These are phyloP conservation scores for Lasiodiplodia sp. DNA, from an alignment of 2,329 filamentous ascomycete species.

Conservation along the genomic window DNA sequence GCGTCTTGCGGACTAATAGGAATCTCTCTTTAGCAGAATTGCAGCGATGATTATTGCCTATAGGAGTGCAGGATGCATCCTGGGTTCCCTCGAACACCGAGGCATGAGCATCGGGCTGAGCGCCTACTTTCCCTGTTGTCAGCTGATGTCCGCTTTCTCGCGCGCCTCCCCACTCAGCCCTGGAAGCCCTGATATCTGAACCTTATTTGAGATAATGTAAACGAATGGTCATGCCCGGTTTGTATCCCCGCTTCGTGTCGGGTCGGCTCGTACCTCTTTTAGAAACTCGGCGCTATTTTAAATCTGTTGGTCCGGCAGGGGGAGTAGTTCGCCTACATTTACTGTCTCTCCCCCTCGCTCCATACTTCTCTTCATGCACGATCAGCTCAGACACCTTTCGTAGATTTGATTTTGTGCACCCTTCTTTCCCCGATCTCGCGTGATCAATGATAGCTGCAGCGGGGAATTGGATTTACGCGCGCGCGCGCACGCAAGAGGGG, in stretches of 20 bases:
- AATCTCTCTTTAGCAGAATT: background rate
- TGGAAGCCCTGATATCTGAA: background rate
- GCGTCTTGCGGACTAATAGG: background rate
- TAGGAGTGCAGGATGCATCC: background rate
- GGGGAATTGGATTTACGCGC: background rate
- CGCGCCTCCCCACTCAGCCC: background rate
- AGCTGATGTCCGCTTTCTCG: background rate
- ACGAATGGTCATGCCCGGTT: background rate
- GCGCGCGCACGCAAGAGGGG: background rate
- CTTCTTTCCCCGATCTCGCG: background rate
- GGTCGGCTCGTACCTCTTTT: background rate
- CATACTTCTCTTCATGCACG: background rate
- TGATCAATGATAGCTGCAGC: background rate
- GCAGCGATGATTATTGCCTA: background rate
- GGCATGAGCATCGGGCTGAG: background rate
- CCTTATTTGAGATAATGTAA: background rate
- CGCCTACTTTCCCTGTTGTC: background rate
- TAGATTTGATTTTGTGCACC: background rate
- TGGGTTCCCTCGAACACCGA: background rate
- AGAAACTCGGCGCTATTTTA: background rate
- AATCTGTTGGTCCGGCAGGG: too few relatives aligned
- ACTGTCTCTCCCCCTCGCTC: background rate
- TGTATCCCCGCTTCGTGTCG: background rate
- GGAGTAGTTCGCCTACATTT: background rate
- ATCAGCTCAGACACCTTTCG: background rate